These are phyloP conservation scores for Balansia obtecta DNA, from an alignment of 2,329 filamentous ascomycete species.

Conservation along the genomic window DNA sequence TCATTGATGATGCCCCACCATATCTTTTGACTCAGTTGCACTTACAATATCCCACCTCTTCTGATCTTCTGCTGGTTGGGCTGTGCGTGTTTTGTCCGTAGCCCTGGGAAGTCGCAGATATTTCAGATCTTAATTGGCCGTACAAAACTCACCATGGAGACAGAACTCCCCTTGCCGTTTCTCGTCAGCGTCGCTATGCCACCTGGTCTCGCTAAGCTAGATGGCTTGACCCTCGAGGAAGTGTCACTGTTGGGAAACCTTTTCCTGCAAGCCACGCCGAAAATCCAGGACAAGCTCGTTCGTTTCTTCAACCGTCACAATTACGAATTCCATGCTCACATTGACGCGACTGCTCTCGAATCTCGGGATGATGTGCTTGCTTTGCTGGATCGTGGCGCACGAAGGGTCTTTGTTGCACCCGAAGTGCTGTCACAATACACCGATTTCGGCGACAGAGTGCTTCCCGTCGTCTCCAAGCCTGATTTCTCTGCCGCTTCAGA, in stretches of 20 bases:
- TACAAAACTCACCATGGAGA: slow-evolving; percentile 39
- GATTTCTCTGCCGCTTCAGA: slow-evolving; percentile 33
- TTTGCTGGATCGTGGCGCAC: slow-evolving; percentile 74
- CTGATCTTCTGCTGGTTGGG: neutral
- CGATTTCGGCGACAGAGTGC: slow-evolving; percentile 43
- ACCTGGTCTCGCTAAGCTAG: slow-evolving; percentile 32
- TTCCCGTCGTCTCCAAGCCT: slow-evolving; percentile 35
- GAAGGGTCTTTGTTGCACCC: slow-evolving; percentile 69
- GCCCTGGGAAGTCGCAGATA: neutral
- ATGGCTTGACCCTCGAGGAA: slow-evolving; percentile 44
- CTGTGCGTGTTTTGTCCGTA: neutral
- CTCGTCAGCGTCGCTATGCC: slow-evolving; percentile 44
- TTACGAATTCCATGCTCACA: slow-evolving; percentile 49
- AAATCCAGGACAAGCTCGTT: slow-evolving; percentile 33
- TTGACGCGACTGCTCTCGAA: slow-evolving; percentile 61
- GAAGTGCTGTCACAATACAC: slow-evolving; percentile 50
- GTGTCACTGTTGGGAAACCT: slow-evolving; percentile 46
- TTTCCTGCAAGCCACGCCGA: slow-evolving; percentile 41
- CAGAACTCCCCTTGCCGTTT: slow-evolving; percentile 50
- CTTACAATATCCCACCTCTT: neutral
- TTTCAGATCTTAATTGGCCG: neutral
- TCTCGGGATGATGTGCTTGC: slow-evolving; percentile 63
- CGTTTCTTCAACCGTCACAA: slow-evolving; percentile 37
- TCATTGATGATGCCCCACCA: slow-evolving; percentile 9
- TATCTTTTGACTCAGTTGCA: slow-evolving; percentile 8